These are phyloP conservation scores for Penicillium nordicum DNA, from an alignment of 2,329 filamentous ascomycete species.

Conservation along the genomic window DNA sequence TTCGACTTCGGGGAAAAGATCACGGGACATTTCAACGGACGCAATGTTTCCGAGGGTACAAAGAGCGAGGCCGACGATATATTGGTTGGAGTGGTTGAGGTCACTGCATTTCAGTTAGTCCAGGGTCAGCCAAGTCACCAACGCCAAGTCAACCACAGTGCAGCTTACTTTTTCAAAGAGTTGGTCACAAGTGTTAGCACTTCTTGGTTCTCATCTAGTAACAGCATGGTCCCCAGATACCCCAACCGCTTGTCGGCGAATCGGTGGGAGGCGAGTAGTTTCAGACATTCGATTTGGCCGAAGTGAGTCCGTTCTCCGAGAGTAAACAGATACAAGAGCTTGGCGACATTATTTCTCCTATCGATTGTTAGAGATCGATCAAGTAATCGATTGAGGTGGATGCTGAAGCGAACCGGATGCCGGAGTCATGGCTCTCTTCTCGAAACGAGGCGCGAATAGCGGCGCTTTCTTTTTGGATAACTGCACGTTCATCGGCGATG, in stretches of 20 bases:
- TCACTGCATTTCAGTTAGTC: slow-evolving; percentile 61
- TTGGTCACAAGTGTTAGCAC: slow-evolving; percentile 96
- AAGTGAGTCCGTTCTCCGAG: slow-evolving; percentile 97
- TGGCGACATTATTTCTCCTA: slow-evolving; percentile 98
- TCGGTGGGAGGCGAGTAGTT: slow-evolving; percentile 90
- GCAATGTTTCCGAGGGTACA: slow-evolving; percentile 98
- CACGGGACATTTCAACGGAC: slow-evolving; percentile 95
- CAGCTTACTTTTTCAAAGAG: slow-evolving; percentile 84
- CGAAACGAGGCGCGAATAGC: slow-evolving; percentile 96
- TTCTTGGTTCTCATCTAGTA: slow-evolving; percentile 97
- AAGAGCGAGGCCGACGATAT: slow-evolving; percentile 92
- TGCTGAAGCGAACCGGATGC: slow-evolving; percentile 66
- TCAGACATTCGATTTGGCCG: slow-evolving; percentile 98
- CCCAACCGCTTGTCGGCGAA: slow-evolving; percentile 97
- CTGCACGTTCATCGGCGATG: slow-evolving; percentile 95
- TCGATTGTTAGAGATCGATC: slow-evolving; percentile 23
- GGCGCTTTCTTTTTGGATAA: slow-evolving; percentile 98
- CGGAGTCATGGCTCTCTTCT: slow-evolving; percentile 91
- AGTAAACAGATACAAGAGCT: slow-evolving; percentile 96
- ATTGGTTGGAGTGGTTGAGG: slow-evolving; percentile 94
- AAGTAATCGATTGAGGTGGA: neutral
- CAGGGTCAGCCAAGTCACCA: neutral
- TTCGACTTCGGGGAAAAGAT: slow-evolving; percentile 95
- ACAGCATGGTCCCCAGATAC: slow-evolving; percentile 90
- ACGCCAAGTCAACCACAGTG: neutral